Evolutionary conservation across 2,329 filamentous ascomycete genomes (phyloP).

Genomic region (Chalaropsis thielavioides): DNA sequence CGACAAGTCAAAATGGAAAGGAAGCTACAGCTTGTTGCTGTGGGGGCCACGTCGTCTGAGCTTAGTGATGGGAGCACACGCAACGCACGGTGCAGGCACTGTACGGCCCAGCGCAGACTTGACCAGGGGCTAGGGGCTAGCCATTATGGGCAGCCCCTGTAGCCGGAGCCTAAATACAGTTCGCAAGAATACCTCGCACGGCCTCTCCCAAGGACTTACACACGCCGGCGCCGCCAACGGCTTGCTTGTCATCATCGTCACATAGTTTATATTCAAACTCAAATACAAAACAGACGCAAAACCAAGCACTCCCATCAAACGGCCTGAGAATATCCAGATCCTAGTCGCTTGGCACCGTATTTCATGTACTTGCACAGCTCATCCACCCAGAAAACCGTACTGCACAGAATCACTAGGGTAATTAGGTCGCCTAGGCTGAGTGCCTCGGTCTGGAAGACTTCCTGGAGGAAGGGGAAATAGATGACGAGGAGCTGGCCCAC

Average conservation of each 20-base stretch:
- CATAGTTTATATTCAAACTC: not conserved
- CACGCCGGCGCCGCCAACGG: not conserved
- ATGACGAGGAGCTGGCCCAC: conserved; percentile 81
- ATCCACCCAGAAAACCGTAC: conserved; percentile 89
- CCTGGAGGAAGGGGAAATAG: conserved; percentile 85
- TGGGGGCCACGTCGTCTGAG: conserved; percentile 3
- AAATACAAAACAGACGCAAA: conserved; percentile 9
- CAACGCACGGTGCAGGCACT: not conserved
- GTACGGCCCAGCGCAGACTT: not conserved
- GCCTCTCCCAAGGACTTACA: not conserved
- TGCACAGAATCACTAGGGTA: conserved; percentile 59
- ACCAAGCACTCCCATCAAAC: conserved; percentile 12
- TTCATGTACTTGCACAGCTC: conserved; percentile 72
- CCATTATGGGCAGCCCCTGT: not conserved
- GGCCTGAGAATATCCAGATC: conserved; percentile 35
- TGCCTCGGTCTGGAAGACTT: conserved; percentile 90
- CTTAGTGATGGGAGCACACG: too few relatives aligned
- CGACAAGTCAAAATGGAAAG: conserved; percentile 7
- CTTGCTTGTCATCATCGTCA: not conserved
- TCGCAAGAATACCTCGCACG: not conserved
- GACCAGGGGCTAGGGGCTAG: not conserved
- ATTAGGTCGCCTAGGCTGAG: conserved; percentile 60
- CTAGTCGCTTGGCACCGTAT: conserved; percentile 42
- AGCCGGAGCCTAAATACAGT: not conserved
- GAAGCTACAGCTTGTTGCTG: not conserved